Conservation (phyloP, 352 stramenopile species). For the Pythium pyrilobum region DNA sequence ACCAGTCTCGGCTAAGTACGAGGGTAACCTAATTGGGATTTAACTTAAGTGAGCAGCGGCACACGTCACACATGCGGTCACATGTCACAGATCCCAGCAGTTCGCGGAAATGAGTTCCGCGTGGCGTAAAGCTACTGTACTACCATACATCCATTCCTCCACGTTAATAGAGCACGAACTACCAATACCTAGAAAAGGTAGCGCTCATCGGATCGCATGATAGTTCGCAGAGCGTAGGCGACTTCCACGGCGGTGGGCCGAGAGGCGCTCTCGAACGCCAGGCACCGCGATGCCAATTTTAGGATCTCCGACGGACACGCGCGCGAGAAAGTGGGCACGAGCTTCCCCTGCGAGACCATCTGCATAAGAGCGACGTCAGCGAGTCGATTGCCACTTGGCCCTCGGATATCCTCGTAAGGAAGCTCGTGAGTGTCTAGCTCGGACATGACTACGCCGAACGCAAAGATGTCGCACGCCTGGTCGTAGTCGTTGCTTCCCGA, state of each 20-base stretch:
- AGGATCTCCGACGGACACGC: slow-evolving; percentile 23
- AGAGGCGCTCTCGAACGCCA: slow-evolving; percentile 21
- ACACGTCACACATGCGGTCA: slow-evolving; percentile 6
- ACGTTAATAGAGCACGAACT: neutral
- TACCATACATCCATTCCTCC: neutral
- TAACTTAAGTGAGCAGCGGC: neutral
- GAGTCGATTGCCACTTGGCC: slow-evolving; percentile 22
- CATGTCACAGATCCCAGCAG: slow-evolving; percentile 19
- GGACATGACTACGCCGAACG: slow-evolving; percentile 31
- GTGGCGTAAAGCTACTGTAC: no score
- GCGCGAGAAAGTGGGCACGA: slow-evolving; percentile 26
- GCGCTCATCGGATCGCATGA: slow-evolving; percentile 20
- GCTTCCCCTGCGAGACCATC: slow-evolving; percentile 29
- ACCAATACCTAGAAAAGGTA: slow-evolving; percentile 10
- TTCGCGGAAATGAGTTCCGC: no score
- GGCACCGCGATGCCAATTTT: slow-evolving; percentile 26
- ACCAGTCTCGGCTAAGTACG: slow-evolving; percentile 20
- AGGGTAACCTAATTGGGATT: neutral
- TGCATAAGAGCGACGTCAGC: slow-evolving; percentile 34
- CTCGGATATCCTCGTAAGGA: slow-evolving; percentile 29
- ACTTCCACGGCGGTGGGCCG: slow-evolving; percentile 33
- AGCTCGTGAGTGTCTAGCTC: slow-evolving; percentile 40
- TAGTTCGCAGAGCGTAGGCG: slow-evolving; percentile 26
- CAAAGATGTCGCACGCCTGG: slow-evolving; percentile 30
- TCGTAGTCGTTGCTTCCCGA: slow-evolving; percentile 31